Evolutionary conservation across 1,284 basidiomycete genomes (phyloP), one percentile per base, ranked within the genome.

Genomic region (Ganoderma meredithae): DNA sequence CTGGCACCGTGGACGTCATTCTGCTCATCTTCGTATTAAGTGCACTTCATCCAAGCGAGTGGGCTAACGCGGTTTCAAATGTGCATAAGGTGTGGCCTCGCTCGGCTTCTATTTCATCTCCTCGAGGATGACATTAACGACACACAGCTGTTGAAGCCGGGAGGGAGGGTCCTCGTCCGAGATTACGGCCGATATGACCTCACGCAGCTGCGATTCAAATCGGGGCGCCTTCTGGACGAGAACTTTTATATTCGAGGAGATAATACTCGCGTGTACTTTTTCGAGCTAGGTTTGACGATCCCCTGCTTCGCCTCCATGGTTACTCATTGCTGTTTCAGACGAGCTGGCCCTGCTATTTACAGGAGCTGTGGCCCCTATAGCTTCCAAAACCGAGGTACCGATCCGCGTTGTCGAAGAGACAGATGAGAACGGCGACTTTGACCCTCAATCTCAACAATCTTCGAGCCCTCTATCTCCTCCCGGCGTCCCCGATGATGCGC

Each of bases 151-250:
- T 86, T 99, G 2, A 98, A 96, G 82, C 96, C 96, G 0, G 92
- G 90, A 15, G 97, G 98, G 1, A 80, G 90, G 2, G 85, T 98
- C 10, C 84, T 98, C 1, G 85, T 99, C 70, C 90, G 98, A 7
- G 98, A 99, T 79, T 99, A 99, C 76, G 98, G 96, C 0, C 88
- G 98, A 33, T 89, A 99, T 78, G 98, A 99, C 78, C 87, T 96
- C 62, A 94, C 96, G 0, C 97, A 99, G 80, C 83, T 99, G 31
- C 86, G 98, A 5, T 98, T 99, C 85, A 97, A 95, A 80, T 87
- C 88, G 22, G 90, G 93, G 1, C 86, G 98, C 39, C 85, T 99
- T 71, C 86, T 99, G 17, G 93, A 95, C 49, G 95, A 97, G 62
- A 97, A 97, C 78, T 94, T 97, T 72, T 98, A 98, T 76, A 92